Base-by-base conservation (phyloP, 805 yeast genomes). In the Komagataella mondaviorum region DNA sequence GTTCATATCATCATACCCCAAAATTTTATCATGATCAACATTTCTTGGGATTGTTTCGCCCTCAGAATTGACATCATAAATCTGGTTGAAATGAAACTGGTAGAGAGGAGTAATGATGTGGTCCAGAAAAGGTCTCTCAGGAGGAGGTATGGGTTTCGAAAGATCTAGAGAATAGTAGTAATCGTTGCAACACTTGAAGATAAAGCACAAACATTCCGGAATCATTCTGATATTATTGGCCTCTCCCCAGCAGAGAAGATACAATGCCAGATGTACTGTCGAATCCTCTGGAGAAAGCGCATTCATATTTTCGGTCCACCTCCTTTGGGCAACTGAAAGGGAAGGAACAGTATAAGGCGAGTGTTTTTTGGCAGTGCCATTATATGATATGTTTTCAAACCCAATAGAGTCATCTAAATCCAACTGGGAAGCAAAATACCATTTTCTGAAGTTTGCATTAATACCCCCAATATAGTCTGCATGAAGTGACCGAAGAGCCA, bases 401-500 rank as follows among this genome's bases (percentile, higher is more conserved):
- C 39, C 39, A 30, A 30, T 30, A 51, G 77, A 83, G 51, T 79
- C 85, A 66, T 89, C 96, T 48, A 84, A 66, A 57, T 83, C 89
- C 43, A 85, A 68, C 64, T 83, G 88, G 6, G 95, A 88, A 47
- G 95, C 88, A 66, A 90, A 86, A 64, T 81, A 88, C 98, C 98
- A 91, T 65, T 86, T 88, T 60, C 83, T 78, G 66, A 83, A 91
- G 66, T 91, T 91, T 3, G 97, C 78, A 54, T 81, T 71, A 49
- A 81, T 87, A 16, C 98, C 97, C 0, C 96, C 97, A 55, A 91
- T 88, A 65, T 91, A 91, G 55, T 90, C 95, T 1, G 88, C 83
- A 67, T 91, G 98, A 36, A 91, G 67, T 0, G 91, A 78, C 2
- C 80, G 61, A 52, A 91, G 69, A 0, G 97, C 97, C 52, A 69